Percentiles rank a stretch among this genome's conserved stretches.
Conservation (phyloP, 306 rosid genomes). For the Castanospermum australe region DNA sequence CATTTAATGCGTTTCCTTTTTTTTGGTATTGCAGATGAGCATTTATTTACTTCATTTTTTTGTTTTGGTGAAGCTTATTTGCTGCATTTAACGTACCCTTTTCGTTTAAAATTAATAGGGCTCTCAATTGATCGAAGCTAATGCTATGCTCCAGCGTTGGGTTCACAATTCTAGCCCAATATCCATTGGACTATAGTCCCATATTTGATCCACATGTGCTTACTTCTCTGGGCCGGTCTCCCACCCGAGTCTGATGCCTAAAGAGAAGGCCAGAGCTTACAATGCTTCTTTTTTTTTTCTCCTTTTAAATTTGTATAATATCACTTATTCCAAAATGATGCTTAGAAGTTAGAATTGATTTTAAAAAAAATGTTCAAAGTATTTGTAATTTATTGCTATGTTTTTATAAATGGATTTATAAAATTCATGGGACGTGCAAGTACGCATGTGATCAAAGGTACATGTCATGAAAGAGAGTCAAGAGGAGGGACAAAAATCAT, state of each 20-base stretch:
- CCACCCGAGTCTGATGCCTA: background rate
- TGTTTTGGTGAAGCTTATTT: too few species aligned
- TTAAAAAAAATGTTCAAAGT: background rate
- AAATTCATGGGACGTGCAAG: background rate
- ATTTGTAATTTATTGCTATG: background rate
- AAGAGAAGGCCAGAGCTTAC: background rate
- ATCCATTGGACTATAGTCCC: background rate
- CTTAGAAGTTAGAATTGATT: background rate
- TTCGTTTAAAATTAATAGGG: background rate
- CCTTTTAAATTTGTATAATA: too few species aligned
- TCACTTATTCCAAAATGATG: background rate
- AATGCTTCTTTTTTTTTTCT: background rate
- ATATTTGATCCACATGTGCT: background rate
- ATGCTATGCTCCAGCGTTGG: background rate
- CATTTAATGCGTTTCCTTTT: background rate
- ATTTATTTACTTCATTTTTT: background rate
- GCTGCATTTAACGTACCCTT: background rate
- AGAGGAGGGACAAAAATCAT: slow-evolving; percentile 23
- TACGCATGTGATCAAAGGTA: slow-evolving; percentile 26
- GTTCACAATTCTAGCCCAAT: background rate
- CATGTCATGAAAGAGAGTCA: background rate
- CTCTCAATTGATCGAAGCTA: background rate
- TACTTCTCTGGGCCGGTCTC: background rate
- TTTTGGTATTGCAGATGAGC: background rate
- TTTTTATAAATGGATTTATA: background rate